Conservation (phyloP, 345 rosid genomes). For the Punica granatum region DNA sequence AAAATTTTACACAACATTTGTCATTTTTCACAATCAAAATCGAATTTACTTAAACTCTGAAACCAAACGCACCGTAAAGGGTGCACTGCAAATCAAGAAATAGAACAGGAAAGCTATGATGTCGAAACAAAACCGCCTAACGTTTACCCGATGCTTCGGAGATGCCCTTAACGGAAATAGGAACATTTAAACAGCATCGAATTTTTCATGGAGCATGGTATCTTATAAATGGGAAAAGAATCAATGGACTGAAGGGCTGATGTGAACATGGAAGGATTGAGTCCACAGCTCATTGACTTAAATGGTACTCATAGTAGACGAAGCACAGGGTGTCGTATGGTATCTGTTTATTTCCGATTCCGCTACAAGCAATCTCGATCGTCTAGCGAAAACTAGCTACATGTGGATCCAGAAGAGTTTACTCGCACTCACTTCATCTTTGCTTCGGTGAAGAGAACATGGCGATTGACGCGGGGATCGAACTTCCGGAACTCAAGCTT, state of each 20-base stretch:
- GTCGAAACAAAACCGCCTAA: too few species aligned
- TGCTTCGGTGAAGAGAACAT: slow-evolving; percentile 81
- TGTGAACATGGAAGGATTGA: not conserved
- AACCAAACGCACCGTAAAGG: too few species aligned
- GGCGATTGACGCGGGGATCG: slow-evolving; percentile 90
- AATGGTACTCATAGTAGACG: not conserved
- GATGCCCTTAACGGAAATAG: too few species aligned
- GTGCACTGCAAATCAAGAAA: too few species aligned
- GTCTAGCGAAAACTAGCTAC: not conserved
- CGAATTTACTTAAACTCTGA: too few species aligned
- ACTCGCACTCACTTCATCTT: slow-evolving; percentile 66
- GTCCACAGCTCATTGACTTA: not conserved
- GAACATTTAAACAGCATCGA: too few species aligned
- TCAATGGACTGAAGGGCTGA: not conserved
- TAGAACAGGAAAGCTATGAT: too few species aligned
- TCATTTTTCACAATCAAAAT: too few species aligned
- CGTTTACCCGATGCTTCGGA: too few species aligned
- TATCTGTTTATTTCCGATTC: not conserved
- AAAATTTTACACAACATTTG: too few species aligned
- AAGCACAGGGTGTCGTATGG: not conserved
- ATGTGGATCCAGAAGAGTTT: not conserved
- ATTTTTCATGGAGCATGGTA: not conserved
- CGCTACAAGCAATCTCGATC: not conserved
- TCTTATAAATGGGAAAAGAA: not conserved
- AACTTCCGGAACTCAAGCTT: slow-evolving; percentile 92